Conservation (phyloP, 768 basidiomycete species). For the Hygrocybe coccinea region DNA sequence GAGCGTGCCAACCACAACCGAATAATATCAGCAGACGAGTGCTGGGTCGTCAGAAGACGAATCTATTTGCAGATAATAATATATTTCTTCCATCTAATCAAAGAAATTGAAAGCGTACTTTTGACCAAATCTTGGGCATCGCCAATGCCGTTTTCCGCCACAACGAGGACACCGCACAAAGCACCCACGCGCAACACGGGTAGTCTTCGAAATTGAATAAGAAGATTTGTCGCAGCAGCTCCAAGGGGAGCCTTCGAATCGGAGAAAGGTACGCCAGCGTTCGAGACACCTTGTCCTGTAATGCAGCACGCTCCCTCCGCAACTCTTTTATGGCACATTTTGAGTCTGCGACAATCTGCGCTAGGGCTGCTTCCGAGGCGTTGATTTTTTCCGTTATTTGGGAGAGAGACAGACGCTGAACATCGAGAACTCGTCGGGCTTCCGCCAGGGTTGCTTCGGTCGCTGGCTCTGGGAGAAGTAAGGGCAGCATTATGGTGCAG, state of each 20-base stretch:
- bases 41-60: constrained; percentile 64
- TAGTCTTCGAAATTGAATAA: constrained; percentile 62
- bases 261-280: constrained; percentile 68
- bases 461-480: constrained; percentile 47
- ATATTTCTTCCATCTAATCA: neutral
- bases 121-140: constrained; percentile 73
- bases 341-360: constrained; percentile 53
- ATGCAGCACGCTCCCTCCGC: constrained; percentile 40
- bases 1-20: constrained; percentile 82
- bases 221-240: constrained; percentile 72
- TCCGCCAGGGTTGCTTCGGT: constrained; percentile 48
- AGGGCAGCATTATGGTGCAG: constrained; percentile 22
- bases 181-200: constrained; percentile 72
- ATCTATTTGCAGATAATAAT: constrained; percentile 43
- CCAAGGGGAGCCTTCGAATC: constrained; percentile 63
- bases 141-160: constrained; percentile 64
- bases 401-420: constrained; percentile 28
- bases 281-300: constrained; percentile 46
- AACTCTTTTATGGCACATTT: constrained; percentile 51
- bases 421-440: constrained; percentile 46
- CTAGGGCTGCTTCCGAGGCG: constrained; percentile 50
- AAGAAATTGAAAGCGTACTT: constrained; percentile 41
- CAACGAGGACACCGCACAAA: constrained; percentile 59
- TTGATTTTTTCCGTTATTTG: constrained; percentile 46
- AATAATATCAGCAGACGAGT: constrained; percentile 70